Evolutionary conservation across 108 stramenopile species (phyloP), one percentile per base, ranked within the genome.

Genomic region (Pinguiococcus pyrenoidosus): DNA sequence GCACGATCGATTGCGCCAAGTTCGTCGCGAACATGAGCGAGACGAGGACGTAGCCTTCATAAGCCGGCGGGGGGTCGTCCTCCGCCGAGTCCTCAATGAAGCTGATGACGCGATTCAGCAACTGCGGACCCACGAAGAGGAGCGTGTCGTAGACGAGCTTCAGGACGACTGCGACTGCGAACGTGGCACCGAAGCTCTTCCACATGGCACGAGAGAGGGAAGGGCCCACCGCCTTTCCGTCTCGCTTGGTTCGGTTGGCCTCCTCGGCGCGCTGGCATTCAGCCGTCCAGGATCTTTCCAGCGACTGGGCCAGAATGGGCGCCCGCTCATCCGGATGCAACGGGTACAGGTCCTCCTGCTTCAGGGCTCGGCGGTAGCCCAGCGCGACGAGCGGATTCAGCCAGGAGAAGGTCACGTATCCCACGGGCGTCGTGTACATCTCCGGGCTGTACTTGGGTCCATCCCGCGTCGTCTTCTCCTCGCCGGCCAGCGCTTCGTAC

Each of bases 41-140:
- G 10, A 33, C 57, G 33, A 61, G 0, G 17, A 27, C 1, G 32
- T 35, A 49, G 22, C 53, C 57, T 0, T 41, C 20, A 22, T 21
- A 14, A 0, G 14, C 16, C 3, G 51, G 18, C 27, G 29, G 25
- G 35, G 34, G 12, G 4, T 32, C 32, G 13, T 29, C 42, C 2
- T 22, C 12, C 35, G 49, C 30, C 45, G 17, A 44, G 29, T 20
- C n/a, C 3, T 29, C 26, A 1, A 28, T 7, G 7, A 8, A 69
- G 79, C 79, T 83, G 39, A 67, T 49, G 44, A 87, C 48, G 56
- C 85, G 83, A 6, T 79, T 81, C 0, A 69, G 4, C 7, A 77
- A 77, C 40, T 78, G 66, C 6, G 87, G 85, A 7, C 87, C 87
- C 1, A 93, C 84, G 67, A 87, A 89, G 16, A 85, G 30, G 18